Evolutionary conservation across 2,329 filamentous ascomycete species (phyloP).

Genomic region (Aspergillus sclerotialis): DNA sequence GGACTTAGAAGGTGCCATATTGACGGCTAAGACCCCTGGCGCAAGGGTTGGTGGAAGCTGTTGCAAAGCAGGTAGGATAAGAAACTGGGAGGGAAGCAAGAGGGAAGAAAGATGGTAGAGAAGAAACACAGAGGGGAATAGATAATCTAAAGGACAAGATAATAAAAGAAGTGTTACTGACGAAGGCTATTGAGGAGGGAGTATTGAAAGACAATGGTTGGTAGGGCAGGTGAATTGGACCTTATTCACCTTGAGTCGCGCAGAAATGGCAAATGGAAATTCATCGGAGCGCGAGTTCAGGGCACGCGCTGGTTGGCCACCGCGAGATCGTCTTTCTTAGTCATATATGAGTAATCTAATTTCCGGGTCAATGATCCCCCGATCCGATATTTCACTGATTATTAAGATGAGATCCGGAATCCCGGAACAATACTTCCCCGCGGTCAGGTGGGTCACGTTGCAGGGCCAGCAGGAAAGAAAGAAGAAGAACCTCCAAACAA

Average conservation of each 20-base stretch:
- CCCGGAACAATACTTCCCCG: constrained; percentile 25
- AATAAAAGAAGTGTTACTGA: neutral
- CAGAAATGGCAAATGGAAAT: constrained; percentile 28
- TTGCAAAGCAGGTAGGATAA: too few species aligned
- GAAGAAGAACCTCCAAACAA: constrained; percentile 12
- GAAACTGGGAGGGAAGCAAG: neutral
- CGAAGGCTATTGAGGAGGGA: constrained; percentile 1
- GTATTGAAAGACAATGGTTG: constrained; percentile 11
- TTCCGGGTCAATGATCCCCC: neutral
- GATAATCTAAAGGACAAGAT: neutral
- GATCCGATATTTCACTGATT: constrained; percentile 8
- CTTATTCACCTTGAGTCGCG: constrained; percentile 20
- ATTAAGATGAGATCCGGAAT: constrained; percentile 15
- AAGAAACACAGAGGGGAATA: neutral
- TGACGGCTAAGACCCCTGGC: constrained; percentile 18
- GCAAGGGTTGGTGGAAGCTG: constrained; percentile 12
- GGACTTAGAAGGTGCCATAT: constrained; percentile 36
- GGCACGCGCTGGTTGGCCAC: constrained; percentile 31
- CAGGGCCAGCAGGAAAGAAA: constrained; percentile 27
- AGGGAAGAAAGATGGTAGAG: neutral
- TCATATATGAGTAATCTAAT: too few species aligned
- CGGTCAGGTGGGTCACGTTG: constrained; percentile 34
- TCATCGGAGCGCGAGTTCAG: constrained; percentile 18
- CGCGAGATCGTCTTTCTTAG: constrained; percentile 1
- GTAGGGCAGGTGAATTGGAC: neutral